Evolutionary conservation across 192 early-diverging fungal species (phyloP).

Genomic region (Umbelopsis vinacea): DNA sequence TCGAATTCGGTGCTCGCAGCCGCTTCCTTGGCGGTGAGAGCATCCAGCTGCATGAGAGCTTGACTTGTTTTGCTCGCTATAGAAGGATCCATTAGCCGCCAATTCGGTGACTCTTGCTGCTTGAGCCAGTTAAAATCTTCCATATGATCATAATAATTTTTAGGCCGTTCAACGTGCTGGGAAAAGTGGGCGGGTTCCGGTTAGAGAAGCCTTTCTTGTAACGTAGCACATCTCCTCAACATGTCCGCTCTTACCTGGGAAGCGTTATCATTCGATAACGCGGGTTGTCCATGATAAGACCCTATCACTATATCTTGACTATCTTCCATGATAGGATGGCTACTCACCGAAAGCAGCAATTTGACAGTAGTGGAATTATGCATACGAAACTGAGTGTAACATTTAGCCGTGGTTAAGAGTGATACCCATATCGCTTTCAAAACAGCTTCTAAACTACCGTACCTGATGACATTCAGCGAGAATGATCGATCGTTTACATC

Average conservation of each 20-base stretch:
- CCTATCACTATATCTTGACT: slow-evolving; percentile 73
- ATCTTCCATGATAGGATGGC: slow-evolving; percentile 88
- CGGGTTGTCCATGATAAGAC: slow-evolving; percentile 45
- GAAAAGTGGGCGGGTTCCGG: background rate
- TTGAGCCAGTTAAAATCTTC: slow-evolving; percentile 95
- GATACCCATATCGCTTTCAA: background rate
- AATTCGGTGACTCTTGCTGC: slow-evolving; percentile 79
- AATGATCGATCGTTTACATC: slow-evolving; percentile 63
- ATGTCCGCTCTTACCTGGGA: background rate
- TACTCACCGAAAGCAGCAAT: slow-evolving; percentile 70
- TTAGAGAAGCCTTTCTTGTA: background rate
- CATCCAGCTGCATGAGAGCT: background rate
- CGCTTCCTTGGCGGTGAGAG: background rate
- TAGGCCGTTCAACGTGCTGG: background rate
- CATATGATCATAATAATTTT: slow-evolving; percentile 61
- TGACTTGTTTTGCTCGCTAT: background rate
- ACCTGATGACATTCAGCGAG: slow-evolving; percentile 81
- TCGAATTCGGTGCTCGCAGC: background rate
- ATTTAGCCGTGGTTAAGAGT: background rate
- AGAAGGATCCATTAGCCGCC: slow-evolving; percentile 66
- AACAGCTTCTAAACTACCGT: slow-evolving; percentile 27
- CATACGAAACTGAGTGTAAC: slow-evolving; percentile 70
- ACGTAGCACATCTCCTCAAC: background rate
- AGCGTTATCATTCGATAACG: background rate
- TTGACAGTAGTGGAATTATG: slow-evolving; percentile 70